Evolutionary conservation across 2,329 filamentous ascomycete genomes (phyloP).

Genomic region (Aphanocladium album): DNA sequence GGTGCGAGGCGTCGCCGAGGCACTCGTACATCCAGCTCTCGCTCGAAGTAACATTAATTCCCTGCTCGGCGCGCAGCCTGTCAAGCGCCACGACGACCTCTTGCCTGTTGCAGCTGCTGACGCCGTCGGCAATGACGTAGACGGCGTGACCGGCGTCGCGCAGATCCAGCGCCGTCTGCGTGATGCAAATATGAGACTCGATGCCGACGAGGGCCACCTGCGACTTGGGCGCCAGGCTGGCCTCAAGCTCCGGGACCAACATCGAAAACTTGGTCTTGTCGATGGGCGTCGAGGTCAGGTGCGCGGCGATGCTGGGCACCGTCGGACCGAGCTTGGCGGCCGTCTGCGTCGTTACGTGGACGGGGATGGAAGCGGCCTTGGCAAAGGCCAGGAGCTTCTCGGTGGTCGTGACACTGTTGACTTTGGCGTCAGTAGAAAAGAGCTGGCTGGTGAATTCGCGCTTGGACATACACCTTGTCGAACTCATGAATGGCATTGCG

Average conservation of each 20-base stretch:
- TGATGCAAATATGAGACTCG: constrained; percentile 90
- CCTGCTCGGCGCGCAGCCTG: constrained; percentile 63
- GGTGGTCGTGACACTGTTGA: constrained; percentile 56
- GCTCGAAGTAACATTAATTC: constrained; percentile 75
- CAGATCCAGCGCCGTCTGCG: constrained; percentile 84
- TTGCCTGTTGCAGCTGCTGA: constrained; percentile 78
- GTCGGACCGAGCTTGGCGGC: constrained; percentile 72
- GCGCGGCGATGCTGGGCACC: constrained; percentile 61
- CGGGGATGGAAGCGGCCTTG: constrained; percentile 64
- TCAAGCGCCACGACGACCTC: constrained; percentile 77
- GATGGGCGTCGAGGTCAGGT: constrained; percentile 51
- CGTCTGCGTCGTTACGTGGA: constrained; percentile 84
- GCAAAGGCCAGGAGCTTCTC: constrained; percentile 64
- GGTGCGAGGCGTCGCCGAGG: constrained; percentile 72
- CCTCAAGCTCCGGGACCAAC: constrained; percentile 64
- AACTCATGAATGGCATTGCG: constrained; percentile 78
- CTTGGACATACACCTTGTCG: constrained; percentile 61
- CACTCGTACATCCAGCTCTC: constrained; percentile 89
- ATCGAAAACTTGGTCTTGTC: constrained; percentile 94
- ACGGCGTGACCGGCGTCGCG: constrained; percentile 70
- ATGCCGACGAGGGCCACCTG: constrained; percentile 82
- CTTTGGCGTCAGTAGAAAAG: too few relatives aligned
- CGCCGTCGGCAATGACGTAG: constrained; percentile 83
- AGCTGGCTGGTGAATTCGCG: too few relatives aligned
- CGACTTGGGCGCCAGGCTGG: constrained; percentile 31